These are phyloP conservation scores for Phaeotremella skinneri DNA, from an alignment of 768 basidiomycete species.

Conservation along the genomic window DNA sequence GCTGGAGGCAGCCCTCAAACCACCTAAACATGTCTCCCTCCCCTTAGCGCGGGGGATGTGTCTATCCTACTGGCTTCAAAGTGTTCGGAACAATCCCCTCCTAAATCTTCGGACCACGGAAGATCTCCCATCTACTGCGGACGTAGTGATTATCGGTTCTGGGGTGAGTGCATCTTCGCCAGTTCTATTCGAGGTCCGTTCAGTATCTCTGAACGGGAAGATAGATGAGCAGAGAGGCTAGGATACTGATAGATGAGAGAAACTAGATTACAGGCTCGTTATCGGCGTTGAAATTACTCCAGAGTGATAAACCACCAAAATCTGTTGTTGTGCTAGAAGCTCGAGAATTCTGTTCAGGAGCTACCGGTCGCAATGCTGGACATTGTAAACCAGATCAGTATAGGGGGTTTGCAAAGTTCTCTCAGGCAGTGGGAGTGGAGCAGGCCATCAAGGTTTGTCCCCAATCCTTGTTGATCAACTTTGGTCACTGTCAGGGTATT, in stretches of 20 bases:
- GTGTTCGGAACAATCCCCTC: slow-evolving; percentile 12
- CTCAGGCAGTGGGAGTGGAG: slow-evolving; percentile 16
- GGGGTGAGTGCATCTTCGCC: slow-evolving; percentile 6
- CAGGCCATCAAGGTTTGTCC: slow-evolving; percentile 25
- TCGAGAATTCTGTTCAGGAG: slow-evolving; percentile 14
- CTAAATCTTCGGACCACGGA: slow-evolving; percentile 14
- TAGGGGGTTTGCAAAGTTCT: slow-evolving; percentile 31
- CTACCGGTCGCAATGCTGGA: slow-evolving; percentile 25
- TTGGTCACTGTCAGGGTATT: not conserved
- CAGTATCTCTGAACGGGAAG: no score
- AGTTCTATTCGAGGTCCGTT: not conserved
- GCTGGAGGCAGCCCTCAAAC: not conserved
- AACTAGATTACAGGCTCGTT: slow-evolving; percentile 14
- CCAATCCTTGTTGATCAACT: not conserved
- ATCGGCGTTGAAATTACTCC: slow-evolving; percentile 3
- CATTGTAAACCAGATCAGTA: slow-evolving; percentile 27
- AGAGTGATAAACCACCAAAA: slow-evolving; percentile 6
- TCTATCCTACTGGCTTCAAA: slow-evolving; percentile 13
- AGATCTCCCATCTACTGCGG: slow-evolving; percentile 2
- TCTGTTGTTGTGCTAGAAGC: slow-evolving; percentile 16
- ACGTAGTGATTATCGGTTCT: slow-evolving; percentile 20
- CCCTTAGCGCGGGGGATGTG: slow-evolving; percentile 14
- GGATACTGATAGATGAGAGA: not conserved
- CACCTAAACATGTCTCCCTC: not conserved
- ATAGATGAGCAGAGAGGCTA: no score